phyloP scores from a whole-genome alignment of 345 rosid genomes.

The Citrus australasica region DNA sequence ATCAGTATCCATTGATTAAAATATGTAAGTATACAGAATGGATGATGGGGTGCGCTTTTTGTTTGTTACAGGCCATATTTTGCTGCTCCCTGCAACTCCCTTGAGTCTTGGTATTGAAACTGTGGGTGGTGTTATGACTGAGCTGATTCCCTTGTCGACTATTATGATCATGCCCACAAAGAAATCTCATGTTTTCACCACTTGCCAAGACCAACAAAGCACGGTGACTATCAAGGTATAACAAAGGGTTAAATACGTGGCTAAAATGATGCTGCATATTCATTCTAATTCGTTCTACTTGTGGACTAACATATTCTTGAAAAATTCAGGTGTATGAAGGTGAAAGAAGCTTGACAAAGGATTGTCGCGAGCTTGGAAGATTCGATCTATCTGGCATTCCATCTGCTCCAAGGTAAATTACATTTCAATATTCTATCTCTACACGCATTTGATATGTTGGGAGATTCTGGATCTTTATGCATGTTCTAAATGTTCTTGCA shows the following conservation, averaged over 20 bases:
- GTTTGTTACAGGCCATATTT: conserved; percentile 30
- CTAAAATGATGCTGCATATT: not conserved
- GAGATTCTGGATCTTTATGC: not conserved
- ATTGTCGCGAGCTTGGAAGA: too few species aligned
- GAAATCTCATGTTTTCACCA: conserved; percentile 42
- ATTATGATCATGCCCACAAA: conserved; percentile 35
- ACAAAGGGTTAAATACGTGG: not conserved
- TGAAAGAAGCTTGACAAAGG: conserved; percentile 34
- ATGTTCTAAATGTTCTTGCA: conserved; percentile 6
- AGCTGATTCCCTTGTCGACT: conserved; percentile 41
- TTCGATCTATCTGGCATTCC: conserved; percentile 36
- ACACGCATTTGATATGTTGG: not conserved
- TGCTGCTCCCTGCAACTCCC: conserved; percentile 41
- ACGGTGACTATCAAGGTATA: conserved; percentile 42
- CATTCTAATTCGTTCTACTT: not conserved
- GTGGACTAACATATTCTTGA: not conserved
- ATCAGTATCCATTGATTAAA: not conserved
- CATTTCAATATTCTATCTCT: not conserved
- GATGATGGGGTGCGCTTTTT: not conserved
- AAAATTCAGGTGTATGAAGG: conserved; percentile 44
- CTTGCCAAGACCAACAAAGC: conserved; percentile 10
- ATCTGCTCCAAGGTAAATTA: conserved; percentile 51
- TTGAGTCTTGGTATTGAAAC: conserved; percentile 53
- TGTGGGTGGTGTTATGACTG: conserved; percentile 14
- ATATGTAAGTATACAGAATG: not conserved